Conservation (phyloP, 2,329 filamentous ascomycete species). For the Teratosphaeria viscida region DNA sequence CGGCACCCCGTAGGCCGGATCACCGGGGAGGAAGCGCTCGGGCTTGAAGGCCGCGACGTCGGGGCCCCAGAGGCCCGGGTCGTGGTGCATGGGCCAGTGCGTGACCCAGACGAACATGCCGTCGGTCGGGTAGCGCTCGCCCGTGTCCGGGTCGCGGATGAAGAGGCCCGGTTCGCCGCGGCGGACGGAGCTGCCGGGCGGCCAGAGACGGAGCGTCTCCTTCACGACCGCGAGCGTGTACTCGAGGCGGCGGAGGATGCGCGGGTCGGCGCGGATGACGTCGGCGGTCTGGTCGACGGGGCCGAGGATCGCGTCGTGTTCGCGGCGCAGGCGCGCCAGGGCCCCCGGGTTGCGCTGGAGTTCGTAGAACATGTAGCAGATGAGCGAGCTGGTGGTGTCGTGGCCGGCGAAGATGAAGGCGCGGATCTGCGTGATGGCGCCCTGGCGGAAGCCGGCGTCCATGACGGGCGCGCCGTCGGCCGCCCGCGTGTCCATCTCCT, state of each 20-base stretch:
- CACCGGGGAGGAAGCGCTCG: slow-evolving; percentile 16
- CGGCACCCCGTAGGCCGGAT: not conserved
- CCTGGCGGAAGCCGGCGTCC: slow-evolving; percentile 26
- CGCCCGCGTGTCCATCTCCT: slow-evolving; percentile 20
- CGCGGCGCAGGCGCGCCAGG: slow-evolving; percentile 30
- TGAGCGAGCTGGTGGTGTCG: slow-evolving; percentile 29
- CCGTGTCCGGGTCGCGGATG: slow-evolving; percentile 33
- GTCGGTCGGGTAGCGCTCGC: slow-evolving; percentile 33
- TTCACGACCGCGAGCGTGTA: slow-evolving; percentile 44
- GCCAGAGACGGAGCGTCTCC: slow-evolving; percentile 42
- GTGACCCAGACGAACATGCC: slow-evolving; percentile 34
- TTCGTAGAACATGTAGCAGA: slow-evolving; percentile 30
- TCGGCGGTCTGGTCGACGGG: slow-evolving; percentile 21
- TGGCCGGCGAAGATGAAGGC: slow-evolving; percentile 34
- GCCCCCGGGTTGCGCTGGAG: slow-evolving; percentile 25
- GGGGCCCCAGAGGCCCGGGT: slow-evolving; percentile 1
- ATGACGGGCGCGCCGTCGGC: slow-evolving; percentile 18
- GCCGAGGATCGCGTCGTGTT: slow-evolving; percentile 44
- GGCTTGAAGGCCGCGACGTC: slow-evolving; percentile 6
- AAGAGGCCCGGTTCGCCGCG: slow-evolving; percentile 19
- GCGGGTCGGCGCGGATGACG: slow-evolving; percentile 33
- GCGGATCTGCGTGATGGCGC: slow-evolving; percentile 27
- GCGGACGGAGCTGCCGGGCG: slow-evolving; percentile 37
- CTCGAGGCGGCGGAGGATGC: slow-evolving; percentile 40
- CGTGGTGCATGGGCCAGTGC: slow-evolving; percentile 32